Conservation (phyloP, 108 stramenopile genomes). For the Aurantiochytrium sp. region DNA sequence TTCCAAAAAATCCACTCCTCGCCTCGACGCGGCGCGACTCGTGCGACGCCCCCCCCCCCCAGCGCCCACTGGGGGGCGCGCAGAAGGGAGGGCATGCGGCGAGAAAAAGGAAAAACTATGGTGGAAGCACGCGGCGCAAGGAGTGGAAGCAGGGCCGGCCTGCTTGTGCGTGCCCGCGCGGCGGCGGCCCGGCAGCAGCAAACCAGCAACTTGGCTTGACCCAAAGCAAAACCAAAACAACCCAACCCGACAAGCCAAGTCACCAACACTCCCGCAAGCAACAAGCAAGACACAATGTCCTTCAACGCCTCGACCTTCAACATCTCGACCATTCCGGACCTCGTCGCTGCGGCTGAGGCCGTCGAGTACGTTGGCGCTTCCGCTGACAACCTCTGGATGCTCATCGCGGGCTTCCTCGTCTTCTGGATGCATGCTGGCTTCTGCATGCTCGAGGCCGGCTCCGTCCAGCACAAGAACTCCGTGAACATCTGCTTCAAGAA, state of each 20-base stretch:
- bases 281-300: not conserved
- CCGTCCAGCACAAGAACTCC: conserved; percentile 24
- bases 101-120: too few species aligned
- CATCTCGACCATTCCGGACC: not conserved
- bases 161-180: too few species aligned
- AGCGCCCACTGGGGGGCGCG: too few species aligned
- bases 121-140: too few species aligned
- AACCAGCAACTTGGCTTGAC: too few species aligned
- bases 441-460: conserved; percentile 75
- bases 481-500: conserved; percentile 67
- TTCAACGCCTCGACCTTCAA: not conserved
- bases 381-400: conserved; percentile 28
- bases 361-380: not conserved
- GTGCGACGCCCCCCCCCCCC: not conserved
- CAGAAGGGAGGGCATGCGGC: too few species aligned
- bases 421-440: conserved; percentile 85
- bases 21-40: not conserved
- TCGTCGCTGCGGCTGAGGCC: not conserved
- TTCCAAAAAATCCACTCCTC: too few species aligned
- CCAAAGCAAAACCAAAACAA: too few species aligned
- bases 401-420: conserved; percentile 60
- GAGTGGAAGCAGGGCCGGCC: too few species aligned
- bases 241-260: too few species aligned
- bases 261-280: too few species aligned
- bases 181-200: too few species aligned